Percentiles rank a stretch among this genome's conserved stretches.
Conservation (phyloP, 345 rosid species). For the Luvunga scandens region DNA sequence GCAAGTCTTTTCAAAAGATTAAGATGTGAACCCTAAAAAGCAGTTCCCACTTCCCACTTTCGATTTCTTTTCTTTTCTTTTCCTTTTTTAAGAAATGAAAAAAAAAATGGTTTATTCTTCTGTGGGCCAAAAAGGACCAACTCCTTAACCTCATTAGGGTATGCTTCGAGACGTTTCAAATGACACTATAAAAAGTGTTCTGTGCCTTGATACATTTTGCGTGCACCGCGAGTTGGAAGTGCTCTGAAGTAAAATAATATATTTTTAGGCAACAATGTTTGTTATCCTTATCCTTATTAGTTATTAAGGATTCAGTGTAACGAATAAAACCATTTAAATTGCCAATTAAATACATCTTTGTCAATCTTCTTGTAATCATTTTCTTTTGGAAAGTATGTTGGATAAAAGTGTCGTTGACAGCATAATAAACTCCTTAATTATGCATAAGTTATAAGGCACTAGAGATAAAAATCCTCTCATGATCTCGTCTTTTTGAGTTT, state of each 20-base stretch:
- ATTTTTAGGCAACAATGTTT: too few relatives aligned
- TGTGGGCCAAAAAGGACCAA: conserved; percentile 24
- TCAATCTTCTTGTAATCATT: background rate
- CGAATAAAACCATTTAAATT: background rate
- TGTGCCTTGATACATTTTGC: background rate
- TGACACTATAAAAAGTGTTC: background rate
- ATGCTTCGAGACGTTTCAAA: background rate
- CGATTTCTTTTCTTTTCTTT: background rate
- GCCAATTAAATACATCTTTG: background rate
- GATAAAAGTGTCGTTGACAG: too few relatives aligned
- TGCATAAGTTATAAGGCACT: too few relatives aligned
- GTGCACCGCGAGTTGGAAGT: background rate
- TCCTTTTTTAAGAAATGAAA: too few relatives aligned
- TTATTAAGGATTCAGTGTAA: too few relatives aligned
- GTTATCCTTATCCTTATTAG: too few relatives aligned
- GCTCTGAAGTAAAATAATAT: background rate
- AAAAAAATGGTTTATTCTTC: too few relatives aligned
- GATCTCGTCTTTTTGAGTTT: too few relatives aligned
- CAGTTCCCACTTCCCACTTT: conserved; percentile 44
- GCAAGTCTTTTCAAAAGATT: conserved; percentile 60
- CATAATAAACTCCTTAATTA: too few relatives aligned
- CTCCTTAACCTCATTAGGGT: background rate
- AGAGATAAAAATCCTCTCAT: too few relatives aligned
- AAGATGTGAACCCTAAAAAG: conserved; percentile 63
- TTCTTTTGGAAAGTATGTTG: too few relatives aligned